Evolutionary conservation across 345 rosid species (phyloP).

Genomic region (Moricandia moricandioides): DNA sequence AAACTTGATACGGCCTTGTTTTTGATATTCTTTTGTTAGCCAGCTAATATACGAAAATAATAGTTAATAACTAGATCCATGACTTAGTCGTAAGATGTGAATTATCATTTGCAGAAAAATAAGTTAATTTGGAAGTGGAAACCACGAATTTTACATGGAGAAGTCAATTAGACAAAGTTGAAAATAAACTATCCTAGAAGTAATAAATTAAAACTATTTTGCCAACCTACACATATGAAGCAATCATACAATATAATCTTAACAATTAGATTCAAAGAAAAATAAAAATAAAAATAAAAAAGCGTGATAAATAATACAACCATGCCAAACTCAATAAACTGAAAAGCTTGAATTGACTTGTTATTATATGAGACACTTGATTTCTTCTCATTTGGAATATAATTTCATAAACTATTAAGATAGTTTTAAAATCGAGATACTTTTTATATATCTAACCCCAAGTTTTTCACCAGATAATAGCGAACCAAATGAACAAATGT

Average conservation of each 20-base stretch:
- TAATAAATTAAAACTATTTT: neutral
- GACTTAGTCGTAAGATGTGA: no score
- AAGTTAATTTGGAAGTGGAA: slow-evolving; percentile 3
- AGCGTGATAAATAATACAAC: no score
- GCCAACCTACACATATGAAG: slow-evolving; percentile 7
- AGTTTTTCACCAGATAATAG: no score
- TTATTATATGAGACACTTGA: neutral
- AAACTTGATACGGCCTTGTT: no score
- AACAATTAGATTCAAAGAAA: neutral
- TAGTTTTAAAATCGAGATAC: neutral
- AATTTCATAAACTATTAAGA: neutral
- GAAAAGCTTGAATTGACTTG: neutral
- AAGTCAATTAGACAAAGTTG: slow-evolving; percentile 21
- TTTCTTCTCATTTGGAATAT: neutral
- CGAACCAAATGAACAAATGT: neutral
- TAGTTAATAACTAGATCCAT: no score
- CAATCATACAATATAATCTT: neutral
- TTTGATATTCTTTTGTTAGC: no score
- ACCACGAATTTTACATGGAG: slow-evolving; percentile 14
- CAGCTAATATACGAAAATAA: no score
- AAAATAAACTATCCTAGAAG: neutral
- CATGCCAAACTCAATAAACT: no score
- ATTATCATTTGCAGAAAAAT: no score
- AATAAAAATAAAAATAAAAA: no score
- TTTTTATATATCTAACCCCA: neutral